Evolutionary conservation across 2,329 filamentous ascomycete genomes (phyloP).

Genomic region (Hypoxylon sp.): DNA sequence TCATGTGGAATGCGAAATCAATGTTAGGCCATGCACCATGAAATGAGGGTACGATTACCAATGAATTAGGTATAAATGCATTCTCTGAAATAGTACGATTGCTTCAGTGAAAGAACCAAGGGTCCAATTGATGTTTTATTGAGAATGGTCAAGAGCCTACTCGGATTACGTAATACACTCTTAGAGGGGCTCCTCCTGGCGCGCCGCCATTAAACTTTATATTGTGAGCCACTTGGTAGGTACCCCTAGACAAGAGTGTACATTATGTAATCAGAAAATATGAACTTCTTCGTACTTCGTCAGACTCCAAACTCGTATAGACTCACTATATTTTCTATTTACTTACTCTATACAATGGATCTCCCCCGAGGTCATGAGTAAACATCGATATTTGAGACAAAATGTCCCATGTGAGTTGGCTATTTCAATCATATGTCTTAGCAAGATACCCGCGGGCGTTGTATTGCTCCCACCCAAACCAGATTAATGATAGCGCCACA

Average conservation of each 20-base stretch:
- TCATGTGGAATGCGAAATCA: neutral
- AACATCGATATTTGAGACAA: neutral
- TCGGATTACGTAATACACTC: too few species aligned
- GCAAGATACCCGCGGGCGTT: constrained; percentile 10
- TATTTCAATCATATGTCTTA: constrained; percentile 8
- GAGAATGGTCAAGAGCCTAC: too few species aligned
- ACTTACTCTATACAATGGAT: neutral
- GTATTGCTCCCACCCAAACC: constrained; percentile 6
- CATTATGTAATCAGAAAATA: too few species aligned
- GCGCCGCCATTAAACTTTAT: too few species aligned
- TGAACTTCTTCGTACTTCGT: too few species aligned
- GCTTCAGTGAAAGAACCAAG: too few species aligned
- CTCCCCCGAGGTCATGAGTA: neutral
- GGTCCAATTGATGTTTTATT: too few species aligned
- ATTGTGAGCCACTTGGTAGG: too few species aligned
- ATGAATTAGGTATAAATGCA: neutral
- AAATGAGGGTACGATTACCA: neutral
- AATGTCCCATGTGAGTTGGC: constrained; percentile 9
- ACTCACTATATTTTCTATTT: neutral
- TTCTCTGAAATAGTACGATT: too few species aligned
- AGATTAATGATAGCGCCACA: constrained; percentile 2
- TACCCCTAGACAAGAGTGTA: too few species aligned
- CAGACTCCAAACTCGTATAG: neutral
- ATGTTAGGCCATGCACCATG: neutral
- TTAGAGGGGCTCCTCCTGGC: too few species aligned